These are phyloP conservation scores for Fomitopsis pinicola DNA, from an alignment of 1,284 basidiomycete genomes.

Conservation along the genomic window DNA sequence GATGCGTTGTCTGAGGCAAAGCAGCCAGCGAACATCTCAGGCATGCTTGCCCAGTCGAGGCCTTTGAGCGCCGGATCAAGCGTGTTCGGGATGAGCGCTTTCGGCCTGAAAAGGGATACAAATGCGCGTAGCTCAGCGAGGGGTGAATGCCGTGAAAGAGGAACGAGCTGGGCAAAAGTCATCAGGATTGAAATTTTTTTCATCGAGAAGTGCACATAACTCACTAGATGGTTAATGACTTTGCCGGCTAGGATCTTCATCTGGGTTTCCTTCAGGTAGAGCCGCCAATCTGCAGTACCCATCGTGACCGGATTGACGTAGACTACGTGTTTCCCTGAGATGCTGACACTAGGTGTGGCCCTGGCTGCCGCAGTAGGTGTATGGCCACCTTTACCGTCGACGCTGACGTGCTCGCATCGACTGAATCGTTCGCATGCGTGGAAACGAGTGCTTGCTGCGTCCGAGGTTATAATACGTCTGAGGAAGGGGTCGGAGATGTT, in stretches of 20 bases:
- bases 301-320: conserved; percentile 78
- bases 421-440: conserved; percentile 88
- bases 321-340: conserved; percentile 52
- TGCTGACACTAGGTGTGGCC: not conserved
- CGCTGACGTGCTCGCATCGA: conserved; percentile 63
- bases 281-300: conserved; percentile 53
- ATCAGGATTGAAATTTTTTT: no score
- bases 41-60: conserved; percentile 69
- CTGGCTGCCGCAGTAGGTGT: conserved; percentile 5
- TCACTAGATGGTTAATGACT: conserved; percentile 54
- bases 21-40: conserved; percentile 59
- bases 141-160: conserved; percentile 80
- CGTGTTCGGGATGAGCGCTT: conserved; percentile 74
- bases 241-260: conserved; percentile 40
- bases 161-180: conserved; percentile 59
- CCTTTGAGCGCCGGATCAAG: conserved; percentile 57
- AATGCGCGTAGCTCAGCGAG: conserved; percentile 81
- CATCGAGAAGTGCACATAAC: conserved; percentile 12
- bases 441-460: conserved; percentile 65
- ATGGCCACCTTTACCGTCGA: conserved; percentile 32
- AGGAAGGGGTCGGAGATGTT: conserved; percentile 59
- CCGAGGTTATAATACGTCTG: conserved; percentile 56
- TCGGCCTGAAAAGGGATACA: conserved; percentile 76
- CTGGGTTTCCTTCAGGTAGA: conserved; percentile 49
- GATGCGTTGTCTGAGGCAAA: conserved; percentile 31